Conservation (phyloP, 1,139 yeast species). For the Yamadazyma jaroonii region DNA sequence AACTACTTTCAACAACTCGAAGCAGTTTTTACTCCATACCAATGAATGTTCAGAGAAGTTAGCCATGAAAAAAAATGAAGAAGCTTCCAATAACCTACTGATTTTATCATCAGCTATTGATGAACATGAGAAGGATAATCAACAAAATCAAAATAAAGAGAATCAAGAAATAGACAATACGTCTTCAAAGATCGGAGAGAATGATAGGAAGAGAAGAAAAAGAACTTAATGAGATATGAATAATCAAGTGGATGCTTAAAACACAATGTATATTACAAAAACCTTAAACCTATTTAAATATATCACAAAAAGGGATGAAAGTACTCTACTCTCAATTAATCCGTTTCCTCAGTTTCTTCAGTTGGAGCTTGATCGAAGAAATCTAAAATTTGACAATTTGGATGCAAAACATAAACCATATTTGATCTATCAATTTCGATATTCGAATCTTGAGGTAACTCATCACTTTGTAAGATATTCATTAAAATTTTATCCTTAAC, state of each 20-base stretch:
- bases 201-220: background rate
- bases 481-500: conserved; percentile 84
- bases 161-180: background rate
- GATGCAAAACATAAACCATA: conserved; percentile 74
- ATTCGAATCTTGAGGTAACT: conserved; percentile 23
- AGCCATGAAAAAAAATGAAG: conserved; percentile 6
- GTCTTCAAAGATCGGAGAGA: background rate
- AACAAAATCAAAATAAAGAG: background rate
- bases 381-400: conserved; percentile 80
- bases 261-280: background rate
- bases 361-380: conserved; percentile 39
- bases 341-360: conserved; percentile 15
- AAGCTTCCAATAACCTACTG: conserved; percentile 12
- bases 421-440: conserved; percentile 15
- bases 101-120: conserved; percentile 16
- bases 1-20: conserved; percentile 53
- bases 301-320: background rate
- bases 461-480: conserved; percentile 67
- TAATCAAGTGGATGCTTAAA: background rate
- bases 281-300: background rate
- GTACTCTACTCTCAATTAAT: background rate
- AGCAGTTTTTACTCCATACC: conserved; percentile 64
- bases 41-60: conserved; percentile 52
- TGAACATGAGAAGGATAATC: conserved; percentile 5
- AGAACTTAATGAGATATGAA: conserved; percentile 1